A percentile compares a stretch with the other conserved stretches of the same genome.
Conservation (phyloP, 164 flowering plant genomes). For the Dillenia suffruticosa region DNA sequence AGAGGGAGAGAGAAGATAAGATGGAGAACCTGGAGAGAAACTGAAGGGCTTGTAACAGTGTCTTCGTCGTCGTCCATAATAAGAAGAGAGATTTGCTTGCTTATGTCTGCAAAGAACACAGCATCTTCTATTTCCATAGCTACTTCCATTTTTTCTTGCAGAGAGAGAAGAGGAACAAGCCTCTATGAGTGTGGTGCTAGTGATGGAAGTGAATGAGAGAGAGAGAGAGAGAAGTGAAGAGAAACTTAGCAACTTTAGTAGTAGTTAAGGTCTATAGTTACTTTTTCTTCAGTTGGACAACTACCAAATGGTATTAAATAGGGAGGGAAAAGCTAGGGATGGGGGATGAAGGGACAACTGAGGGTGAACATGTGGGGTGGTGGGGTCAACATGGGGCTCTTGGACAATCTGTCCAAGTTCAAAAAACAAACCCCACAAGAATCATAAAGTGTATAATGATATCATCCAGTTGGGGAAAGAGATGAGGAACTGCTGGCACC, state of each 20-base stretch:
- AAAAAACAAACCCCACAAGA: constrained; percentile 30
- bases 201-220: background rate
- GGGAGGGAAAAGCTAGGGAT: constrained; percentile 16
- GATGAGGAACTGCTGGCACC: constrained; percentile 36
- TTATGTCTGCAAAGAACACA: constrained; percentile 73
- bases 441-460: constrained; percentile 33
- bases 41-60: constrained; percentile 33
- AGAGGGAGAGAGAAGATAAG: background rate
- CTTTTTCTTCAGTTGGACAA: constrained; percentile 6
- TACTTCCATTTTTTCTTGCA: background rate
- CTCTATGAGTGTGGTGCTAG: background rate
- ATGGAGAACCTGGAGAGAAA: constrained; percentile 49
- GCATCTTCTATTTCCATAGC: constrained; percentile 61
- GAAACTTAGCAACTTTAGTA: background rate
- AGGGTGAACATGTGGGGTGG: constrained; percentile 38
- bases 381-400: constrained; percentile 39
- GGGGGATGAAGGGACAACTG: constrained; percentile 9
- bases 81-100: constrained; percentile 68
- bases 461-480: constrained; percentile 37
- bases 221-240: background rate
- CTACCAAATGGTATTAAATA: constrained; percentile 24
- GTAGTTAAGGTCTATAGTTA: background rate
- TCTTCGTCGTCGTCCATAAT: constrained; percentile 76
- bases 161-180: background rate
- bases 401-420: constrained; percentile 46